phyloP scores from a whole-genome alignment of 139 green algal genomes.

The Closterium sp. region DNA sequence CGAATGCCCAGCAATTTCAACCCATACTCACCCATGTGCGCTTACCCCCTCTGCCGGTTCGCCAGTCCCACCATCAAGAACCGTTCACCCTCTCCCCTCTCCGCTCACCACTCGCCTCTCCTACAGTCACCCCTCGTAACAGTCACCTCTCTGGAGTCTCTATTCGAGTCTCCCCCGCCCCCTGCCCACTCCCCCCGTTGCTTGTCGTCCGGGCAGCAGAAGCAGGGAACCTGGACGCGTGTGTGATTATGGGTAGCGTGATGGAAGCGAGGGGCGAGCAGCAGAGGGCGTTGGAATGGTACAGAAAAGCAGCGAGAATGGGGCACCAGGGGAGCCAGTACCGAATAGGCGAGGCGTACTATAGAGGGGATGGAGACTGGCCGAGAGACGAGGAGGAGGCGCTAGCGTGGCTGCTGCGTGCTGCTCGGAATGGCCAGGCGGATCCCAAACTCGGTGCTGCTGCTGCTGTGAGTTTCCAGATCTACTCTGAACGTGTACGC shows the following conservation, averaged over 20 bases:
- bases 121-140: neutral
- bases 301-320: constrained; percentile 19
- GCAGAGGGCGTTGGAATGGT: constrained; percentile 24
- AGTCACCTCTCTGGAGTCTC: neutral
- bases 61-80: neutral
- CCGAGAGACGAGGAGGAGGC: constrained; percentile 36
- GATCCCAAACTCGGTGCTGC: neutral
- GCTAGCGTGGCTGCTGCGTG: constrained; percentile 40
- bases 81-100: neutral
- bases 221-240: constrained; percentile 36
- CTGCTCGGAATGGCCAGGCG: constrained; percentile 3
- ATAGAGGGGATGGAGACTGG: constrained; percentile 35
- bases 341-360: constrained; percentile 40
- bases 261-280: constrained; percentile 11
- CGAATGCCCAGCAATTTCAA: neutral
- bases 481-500: neutral
- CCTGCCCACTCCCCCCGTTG: neutral
- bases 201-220: constrained; percentile 28
- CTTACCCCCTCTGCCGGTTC: neutral
- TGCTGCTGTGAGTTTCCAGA: constrained; percentile 16
- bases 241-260: constrained; percentile 41
- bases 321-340: constrained; percentile 44
- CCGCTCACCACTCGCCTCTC: neutral
- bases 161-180: neutral
- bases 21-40: neutral